A percentile compares a stretch with the other conserved stretches of the same genome.
Conservation (phyloP, 768 basidiomycete species). For the Chalciporus chontae region DNA sequence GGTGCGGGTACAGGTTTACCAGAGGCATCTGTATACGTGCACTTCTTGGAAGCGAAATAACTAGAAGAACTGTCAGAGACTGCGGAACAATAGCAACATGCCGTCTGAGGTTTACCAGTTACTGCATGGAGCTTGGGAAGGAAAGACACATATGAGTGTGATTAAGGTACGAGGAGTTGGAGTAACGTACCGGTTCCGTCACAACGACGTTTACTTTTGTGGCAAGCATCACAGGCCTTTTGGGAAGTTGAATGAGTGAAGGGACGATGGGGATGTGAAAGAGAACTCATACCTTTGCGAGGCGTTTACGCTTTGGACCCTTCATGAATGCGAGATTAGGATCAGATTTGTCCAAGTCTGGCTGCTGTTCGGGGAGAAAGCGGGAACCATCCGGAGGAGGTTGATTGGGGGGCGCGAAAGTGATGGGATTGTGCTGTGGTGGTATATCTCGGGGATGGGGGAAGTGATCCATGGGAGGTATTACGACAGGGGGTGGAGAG, state of each 20-base stretch:
- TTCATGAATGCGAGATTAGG: conserved; percentile 44
- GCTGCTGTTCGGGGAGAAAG: conserved; percentile 16
- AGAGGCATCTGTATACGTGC: conserved; percentile 76
- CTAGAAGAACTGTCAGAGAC: conserved; percentile 34
- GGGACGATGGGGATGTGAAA: not conserved
- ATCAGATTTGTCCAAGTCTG: conserved; percentile 29
- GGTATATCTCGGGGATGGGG: conserved; percentile 23
- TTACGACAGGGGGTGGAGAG: conserved; percentile 3
- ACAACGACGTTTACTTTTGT: conserved; percentile 81
- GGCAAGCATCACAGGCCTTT: conserved; percentile 77
- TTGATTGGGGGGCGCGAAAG: conserved; percentile 21
- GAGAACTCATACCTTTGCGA: conserved; percentile 41
- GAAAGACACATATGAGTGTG: conserved; percentile 3
- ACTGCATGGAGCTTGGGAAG: conserved; percentile 64
- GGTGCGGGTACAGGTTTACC: conserved; percentile 80
- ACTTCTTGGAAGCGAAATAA: conserved; percentile 77
- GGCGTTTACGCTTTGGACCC: conserved; percentile 50
- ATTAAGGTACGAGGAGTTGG: conserved; percentile 1
- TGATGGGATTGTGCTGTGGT: conserved; percentile 17
- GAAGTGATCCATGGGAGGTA: conserved; percentile 35
- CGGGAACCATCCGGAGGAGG: conserved; percentile 20
- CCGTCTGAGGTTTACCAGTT: conserved; percentile 54
- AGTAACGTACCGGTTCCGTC: conserved; percentile 66
- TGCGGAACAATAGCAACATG: not conserved
- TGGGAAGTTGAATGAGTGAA: conserved; percentile 7